Conservation (phyloP, 768 basidiomycete genomes). For the Cyclocybe cylindracea region DNA sequence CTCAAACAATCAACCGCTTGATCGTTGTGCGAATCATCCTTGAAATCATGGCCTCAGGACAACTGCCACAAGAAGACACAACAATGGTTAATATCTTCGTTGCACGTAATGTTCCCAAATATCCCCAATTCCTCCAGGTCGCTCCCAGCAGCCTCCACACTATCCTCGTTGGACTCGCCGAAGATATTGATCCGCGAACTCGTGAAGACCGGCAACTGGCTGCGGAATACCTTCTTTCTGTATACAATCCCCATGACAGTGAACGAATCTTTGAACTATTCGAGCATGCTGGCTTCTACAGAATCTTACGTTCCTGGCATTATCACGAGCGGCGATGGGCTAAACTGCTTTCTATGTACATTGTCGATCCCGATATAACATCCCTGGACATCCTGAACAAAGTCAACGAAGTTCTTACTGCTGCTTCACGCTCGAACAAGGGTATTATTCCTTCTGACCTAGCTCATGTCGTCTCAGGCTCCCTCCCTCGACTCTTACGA, state of each 20-base stretch:
- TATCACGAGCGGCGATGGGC: slow-evolving; percentile 77
- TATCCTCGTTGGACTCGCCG: slow-evolving; percentile 77
- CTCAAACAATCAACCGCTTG: slow-evolving; percentile 68
- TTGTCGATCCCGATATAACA: slow-evolving; percentile 70
- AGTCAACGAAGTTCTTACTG: slow-evolving; percentile 60
- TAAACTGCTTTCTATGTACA: slow-evolving; percentile 67
- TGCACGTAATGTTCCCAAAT: slow-evolving; percentile 95
- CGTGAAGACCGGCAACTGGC: slow-evolving; percentile 95
- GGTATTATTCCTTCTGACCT: slow-evolving; percentile 59
- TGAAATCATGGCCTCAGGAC: slow-evolving; percentile 65
- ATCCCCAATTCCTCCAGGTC: slow-evolving; percentile 81
- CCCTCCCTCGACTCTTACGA: slow-evolving; percentile 66
- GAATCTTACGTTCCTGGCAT: slow-evolving; percentile 84
- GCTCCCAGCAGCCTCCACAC: slow-evolving; percentile 67
- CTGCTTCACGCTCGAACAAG: slow-evolving; percentile 46
- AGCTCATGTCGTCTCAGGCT: slow-evolving; percentile 48
- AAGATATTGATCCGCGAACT: slow-evolving; percentile 73
- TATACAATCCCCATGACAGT: slow-evolving; percentile 82
- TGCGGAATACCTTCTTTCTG: slow-evolving; percentile 89
- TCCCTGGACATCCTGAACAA: slow-evolving; percentile 63
- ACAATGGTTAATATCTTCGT: slow-evolving; percentile 95
- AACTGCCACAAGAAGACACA: slow-evolving; percentile 58
- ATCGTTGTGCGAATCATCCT: slow-evolving; percentile 82
- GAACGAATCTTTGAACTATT: slow-evolving; percentile 71
- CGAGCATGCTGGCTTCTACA: slow-evolving; percentile 83